These are phyloP conservation scores for Ligustrum vulgare DNA, from an alignment of 257 asterid genomes.

Conservation along the genomic window DNA sequence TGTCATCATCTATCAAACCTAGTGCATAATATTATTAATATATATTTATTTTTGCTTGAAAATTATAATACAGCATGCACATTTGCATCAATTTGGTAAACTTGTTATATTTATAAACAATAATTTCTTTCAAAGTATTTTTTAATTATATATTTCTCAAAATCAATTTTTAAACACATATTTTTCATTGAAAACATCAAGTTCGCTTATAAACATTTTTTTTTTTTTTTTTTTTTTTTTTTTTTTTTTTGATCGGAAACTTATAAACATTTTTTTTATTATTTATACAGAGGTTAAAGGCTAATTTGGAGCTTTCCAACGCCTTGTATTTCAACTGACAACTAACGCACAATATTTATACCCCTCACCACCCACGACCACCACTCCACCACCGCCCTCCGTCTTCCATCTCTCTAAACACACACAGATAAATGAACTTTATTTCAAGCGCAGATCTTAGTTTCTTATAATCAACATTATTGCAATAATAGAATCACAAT, in stretches of 20 bases:
- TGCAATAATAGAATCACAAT: conserved; percentile 13
- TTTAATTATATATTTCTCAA: too few species aligned
- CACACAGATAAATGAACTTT: conserved; percentile 9
- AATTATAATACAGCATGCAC: conserved; percentile 9
- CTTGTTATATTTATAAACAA: too few species aligned
- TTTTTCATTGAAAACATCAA: too few species aligned
- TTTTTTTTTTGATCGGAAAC: too few species aligned
- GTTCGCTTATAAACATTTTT: too few species aligned
- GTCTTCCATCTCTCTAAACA: conserved; percentile 12
- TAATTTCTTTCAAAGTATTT: too few species aligned
- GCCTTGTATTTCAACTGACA: conserved; percentile 63
- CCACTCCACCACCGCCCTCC: conserved; percentile 23
- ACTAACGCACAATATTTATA: conserved; percentile 45
- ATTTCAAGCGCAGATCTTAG: conserved; percentile 36
- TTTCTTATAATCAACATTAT: neutral
- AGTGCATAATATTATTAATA: too few species aligned
- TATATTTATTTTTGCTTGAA: conserved; percentile 1
- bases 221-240: too few species aligned
- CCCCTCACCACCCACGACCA: conserved; percentile 17
- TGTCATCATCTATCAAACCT: too few species aligned
- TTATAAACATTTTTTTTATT: too few species aligned
- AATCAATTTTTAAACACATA: too few species aligned
- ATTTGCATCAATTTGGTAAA: too few species aligned
- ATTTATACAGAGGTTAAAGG: conserved; percentile 18
- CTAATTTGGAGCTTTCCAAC: conserved; percentile 68